Base-by-base conservation (phyloP, 2,329 filamentous ascomycete species). In the Fusarium circinatum region DNA sequence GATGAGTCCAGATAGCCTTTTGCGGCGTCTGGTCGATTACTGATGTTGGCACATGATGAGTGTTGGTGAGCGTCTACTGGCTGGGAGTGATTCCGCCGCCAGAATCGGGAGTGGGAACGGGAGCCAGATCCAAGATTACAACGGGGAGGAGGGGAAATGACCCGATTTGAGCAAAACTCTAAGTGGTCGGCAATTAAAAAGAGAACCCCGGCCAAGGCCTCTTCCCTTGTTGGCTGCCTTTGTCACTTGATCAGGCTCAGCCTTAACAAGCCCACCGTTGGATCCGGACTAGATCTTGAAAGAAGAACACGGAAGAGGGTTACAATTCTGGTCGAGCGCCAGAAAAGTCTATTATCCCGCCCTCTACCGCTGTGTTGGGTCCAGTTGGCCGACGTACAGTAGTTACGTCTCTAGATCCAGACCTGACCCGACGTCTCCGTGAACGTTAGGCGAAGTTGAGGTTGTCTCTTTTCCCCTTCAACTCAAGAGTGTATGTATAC, bases 81-180 rank as follows among this genome's bases (percentile, higher is more conserved):
- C 47, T 68, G 45, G 49, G 71, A 62, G 62, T 48, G 18, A 47
- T 49, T 72, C 67, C 59, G 67, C 15, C 12, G n/a, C 28, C 38
- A 41, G 54, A 55, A 71, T 34, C 44, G 52, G 62, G 32, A 71
- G 66, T 59, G 65, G 48, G 67, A 71, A 71, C 71, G 62, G 71
- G 71, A 74, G 44, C 28, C 45, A 74, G 70, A 67, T 73, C 34
- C 58, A 52, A 74, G 47, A 60, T 47, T 58, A 26, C 38, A 68
- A 61, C 34, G 41, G 49, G 30, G 44, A 39, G 28, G 22, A 42
- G 17, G 38, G 58, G 49, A 60, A 59, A 39, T 63, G 52, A 44
- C 52, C 70, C 70, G 57, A 74, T 74, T 70, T 73, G 70, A 52
- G 52, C 45, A 24, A 59, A 48, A 52, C 42, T 36, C 52, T 56